phyloP scores from a whole-genome alignment of 108 stramenopile species.

The Nannochloropsis oceanica region DNA sequence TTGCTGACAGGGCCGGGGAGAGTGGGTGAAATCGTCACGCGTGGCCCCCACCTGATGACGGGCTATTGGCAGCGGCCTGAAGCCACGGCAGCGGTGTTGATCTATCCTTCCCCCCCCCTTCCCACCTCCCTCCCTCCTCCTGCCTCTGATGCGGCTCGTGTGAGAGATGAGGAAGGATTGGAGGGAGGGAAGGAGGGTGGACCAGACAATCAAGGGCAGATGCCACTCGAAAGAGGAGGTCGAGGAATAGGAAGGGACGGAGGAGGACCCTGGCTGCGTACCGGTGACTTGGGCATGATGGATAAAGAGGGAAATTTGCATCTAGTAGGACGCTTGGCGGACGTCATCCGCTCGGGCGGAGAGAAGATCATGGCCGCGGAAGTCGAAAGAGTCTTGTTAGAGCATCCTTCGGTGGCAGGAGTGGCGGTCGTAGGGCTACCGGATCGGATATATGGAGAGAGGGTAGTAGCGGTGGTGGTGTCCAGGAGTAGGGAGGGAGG shows the following conservation, averaged over 20 bases:
- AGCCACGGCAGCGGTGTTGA: slow-evolving; percentile 2
- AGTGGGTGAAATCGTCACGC: slow-evolving; percentile 58
- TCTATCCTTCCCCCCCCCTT: neutral
- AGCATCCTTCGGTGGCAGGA: slow-evolving; percentile 4
- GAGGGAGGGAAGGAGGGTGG: too few relatives aligned
- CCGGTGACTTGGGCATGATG: slow-evolving; percentile 3
- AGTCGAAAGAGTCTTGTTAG: slow-evolving; percentile 53
- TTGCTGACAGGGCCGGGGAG: neutral
- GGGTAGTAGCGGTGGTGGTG: slow-evolving; percentile 11
- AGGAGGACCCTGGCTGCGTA: slow-evolving; percentile 6
- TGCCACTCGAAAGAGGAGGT: neutral
- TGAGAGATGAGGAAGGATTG: neutral
- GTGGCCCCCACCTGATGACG: slow-evolving; percentile 68
- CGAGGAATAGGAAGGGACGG: neutral
- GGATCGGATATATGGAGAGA: slow-evolving; percentile 7
- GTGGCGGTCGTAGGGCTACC: slow-evolving; percentile 7
- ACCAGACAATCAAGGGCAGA: too few relatives aligned
- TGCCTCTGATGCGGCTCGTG: neutral
- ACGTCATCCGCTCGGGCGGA: slow-evolving; percentile 71
- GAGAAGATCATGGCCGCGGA: slow-evolving; percentile 71
- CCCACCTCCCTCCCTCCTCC: neutral
- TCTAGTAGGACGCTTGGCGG: slow-evolving; percentile 47
- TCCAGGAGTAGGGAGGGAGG: neutral
- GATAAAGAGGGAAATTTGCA: neutral
- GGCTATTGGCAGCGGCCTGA: slow-evolving; percentile 67